phyloP scores from a whole-genome alignment of 495 filamentous ascomycete genomes.

The Penicillium taxi region DNA sequence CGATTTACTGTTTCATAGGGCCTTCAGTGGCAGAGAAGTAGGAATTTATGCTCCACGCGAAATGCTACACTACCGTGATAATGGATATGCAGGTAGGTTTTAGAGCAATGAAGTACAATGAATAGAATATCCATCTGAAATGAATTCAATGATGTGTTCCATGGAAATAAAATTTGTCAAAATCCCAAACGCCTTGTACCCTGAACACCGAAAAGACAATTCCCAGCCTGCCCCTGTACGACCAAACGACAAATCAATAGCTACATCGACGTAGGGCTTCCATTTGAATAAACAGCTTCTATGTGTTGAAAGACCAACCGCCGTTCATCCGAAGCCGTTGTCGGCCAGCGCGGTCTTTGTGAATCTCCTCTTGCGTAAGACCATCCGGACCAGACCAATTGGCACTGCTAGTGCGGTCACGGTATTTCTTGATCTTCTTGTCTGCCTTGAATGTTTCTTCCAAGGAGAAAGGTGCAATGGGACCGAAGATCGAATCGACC shows the following conservation, averaged over 20 bases:
- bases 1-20: too few relatives aligned
- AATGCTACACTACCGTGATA: too few relatives aligned
- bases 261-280: neutral
- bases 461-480: slow-evolving; percentile 76
- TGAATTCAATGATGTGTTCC: neutral
- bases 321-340: slow-evolving; percentile 76
- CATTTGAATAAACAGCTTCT: neutral
- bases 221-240: slow-evolving; percentile 3
- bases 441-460: slow-evolving; percentile 88
- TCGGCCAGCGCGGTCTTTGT: slow-evolving; percentile 69
- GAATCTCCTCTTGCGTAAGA: slow-evolving; percentile 81
- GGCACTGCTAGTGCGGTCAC: slow-evolving; percentile 81
- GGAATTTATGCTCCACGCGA: too few relatives aligned
- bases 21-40: too few relatives aligned
- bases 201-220: slow-evolving; percentile 1
- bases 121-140: too few relatives aligned
- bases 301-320: slow-evolving; percentile 63
- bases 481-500: slow-evolving; percentile 82
- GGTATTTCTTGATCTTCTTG: slow-evolving; percentile 74
- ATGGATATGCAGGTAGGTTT: too few relatives aligned
- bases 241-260: slow-evolving; percentile 5
- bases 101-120: too few relatives aligned
- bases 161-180: neutral
- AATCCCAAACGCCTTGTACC: slow-evolving; percentile 8
- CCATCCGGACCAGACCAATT: slow-evolving; percentile 83